These are phyloP conservation scores for Colletotrichum australisinense DNA, from an alignment of 2,329 filamentous ascomycete genomes.

Conservation along the genomic window DNA sequence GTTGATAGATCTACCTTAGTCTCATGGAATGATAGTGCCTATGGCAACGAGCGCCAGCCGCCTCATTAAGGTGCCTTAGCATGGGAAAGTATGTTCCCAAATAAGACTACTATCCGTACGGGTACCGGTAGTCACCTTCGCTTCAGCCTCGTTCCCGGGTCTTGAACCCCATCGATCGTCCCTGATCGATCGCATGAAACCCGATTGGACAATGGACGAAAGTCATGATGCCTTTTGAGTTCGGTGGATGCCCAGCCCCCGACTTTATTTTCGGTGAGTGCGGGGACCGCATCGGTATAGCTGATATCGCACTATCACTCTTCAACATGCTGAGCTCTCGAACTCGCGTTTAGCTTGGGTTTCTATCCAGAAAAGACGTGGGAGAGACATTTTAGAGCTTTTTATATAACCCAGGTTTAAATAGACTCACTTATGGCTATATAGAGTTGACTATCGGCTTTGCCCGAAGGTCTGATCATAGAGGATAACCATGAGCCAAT, in stretches of 20 bases:
- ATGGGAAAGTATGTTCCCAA: no score
- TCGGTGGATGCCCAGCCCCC: not conserved
- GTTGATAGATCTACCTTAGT: not conserved
- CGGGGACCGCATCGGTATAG: not conserved
- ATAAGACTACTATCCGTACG: not conserved
- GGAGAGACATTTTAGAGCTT: no score
- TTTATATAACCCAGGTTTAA: no score
- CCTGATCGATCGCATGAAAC: slow-evolving; percentile 6
- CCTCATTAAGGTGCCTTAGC: not conserved
- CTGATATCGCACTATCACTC: not conserved
- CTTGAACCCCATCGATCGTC: slow-evolving; percentile 9
- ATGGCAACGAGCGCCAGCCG: not conserved
- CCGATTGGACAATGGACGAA: slow-evolving; percentile 14
- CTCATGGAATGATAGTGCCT: no score
- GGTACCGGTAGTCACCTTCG: not conserved
- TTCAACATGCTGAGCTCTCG: no score
- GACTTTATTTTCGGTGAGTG: not conserved
- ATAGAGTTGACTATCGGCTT: not conserved
- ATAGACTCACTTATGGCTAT: no score
- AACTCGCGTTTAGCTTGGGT: rapidly evolving
- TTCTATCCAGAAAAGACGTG: no score
- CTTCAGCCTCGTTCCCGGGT: not conserved
- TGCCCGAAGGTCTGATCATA: not conserved
- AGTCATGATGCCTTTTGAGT: not conserved
- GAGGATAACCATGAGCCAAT: no score